Percentiles rank a stretch among this genome's conserved stretches.
Conservation (phyloP, 805 yeast species). For the Jamesozyma rosinii region DNA sequence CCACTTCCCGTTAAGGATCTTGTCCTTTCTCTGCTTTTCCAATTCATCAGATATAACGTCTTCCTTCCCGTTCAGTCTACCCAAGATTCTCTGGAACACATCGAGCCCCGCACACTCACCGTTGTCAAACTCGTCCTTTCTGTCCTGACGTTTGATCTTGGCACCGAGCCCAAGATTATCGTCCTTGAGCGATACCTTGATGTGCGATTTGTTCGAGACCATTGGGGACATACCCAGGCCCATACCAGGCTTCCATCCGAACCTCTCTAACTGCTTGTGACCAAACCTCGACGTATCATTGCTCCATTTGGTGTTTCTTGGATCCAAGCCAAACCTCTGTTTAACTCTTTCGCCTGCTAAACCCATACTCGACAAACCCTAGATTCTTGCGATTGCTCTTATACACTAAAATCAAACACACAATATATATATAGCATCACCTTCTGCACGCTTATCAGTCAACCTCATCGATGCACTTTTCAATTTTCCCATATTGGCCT, state of each 20-base stretch:
- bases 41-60: constrained; percentile 54
- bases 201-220: constrained; percentile 62
- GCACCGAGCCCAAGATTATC: constrained; percentile 89
- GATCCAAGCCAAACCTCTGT: constrained; percentile 84
- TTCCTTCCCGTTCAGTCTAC: constrained; percentile 81
- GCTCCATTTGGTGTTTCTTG: constrained; percentile 91
- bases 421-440: too few species aligned
- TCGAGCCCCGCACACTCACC: constrained; percentile 88
- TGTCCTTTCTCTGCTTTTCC: constrained; percentile 58
- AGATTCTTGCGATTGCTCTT: too few species aligned
- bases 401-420: too few species aligned
- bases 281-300: constrained; percentile 79
- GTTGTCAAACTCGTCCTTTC: constrained; percentile 60
- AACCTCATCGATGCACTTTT: too few species aligned
- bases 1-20: constrained; percentile 74
- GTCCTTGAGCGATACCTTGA: constrained; percentile 71
- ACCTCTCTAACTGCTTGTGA: constrained; percentile 66
- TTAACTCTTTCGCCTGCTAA: constrained; percentile 72
- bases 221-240: constrained; percentile 59
- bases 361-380: constrained; percentile 56
- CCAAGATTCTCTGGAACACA: constrained; percentile 83
- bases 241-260: constrained; percentile 89
- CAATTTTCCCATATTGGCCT: too few species aligned
- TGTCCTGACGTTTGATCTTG: constrained; percentile 47
- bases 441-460: too few species aligned